Percentiles rank a stretch among this genome's conserved stretches.
phyloP scores from a whole-genome alignment of 768 basidiomycete genomes.

The Fomitopsis serialis region DNA sequence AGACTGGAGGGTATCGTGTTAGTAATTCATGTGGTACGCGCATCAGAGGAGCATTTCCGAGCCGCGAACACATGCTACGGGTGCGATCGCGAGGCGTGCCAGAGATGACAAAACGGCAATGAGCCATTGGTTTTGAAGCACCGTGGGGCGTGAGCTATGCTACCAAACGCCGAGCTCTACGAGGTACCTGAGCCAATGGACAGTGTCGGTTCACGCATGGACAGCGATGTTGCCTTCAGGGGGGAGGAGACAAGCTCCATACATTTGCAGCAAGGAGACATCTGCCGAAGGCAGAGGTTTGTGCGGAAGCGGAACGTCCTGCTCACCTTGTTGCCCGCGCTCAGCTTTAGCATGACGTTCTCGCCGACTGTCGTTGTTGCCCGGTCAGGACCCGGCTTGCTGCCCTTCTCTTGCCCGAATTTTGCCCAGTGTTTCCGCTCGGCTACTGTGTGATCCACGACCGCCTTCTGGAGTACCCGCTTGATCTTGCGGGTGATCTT shows the following conservation, averaged over 20 bases:
- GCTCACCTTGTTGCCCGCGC: conserved; percentile 50
- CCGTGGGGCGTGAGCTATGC: too few relatives aligned
- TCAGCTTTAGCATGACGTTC: conserved; percentile 57
- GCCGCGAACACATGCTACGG: too few relatives aligned
- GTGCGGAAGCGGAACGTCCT: not conserved
- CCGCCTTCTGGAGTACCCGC: conserved; percentile 80
- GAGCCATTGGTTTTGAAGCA: too few relatives aligned
- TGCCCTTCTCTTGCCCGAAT: conserved; percentile 89
- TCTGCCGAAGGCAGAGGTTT: not conserved
- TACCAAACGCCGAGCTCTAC: too few relatives aligned
- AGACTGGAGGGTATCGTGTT: conserved; percentile 31
- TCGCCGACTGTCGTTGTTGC: conserved; percentile 92
- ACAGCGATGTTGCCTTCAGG: not conserved
- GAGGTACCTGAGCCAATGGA: too few relatives aligned
- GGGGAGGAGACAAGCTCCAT: not conserved
- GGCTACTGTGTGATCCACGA: conserved; percentile 92
- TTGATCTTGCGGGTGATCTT: conserved; percentile 86
- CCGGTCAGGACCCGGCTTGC: conserved; percentile 81
- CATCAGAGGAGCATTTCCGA: not conserved
- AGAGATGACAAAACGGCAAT: too few relatives aligned
- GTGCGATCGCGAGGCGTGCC: too few relatives aligned
- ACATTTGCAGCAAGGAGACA: not conserved
- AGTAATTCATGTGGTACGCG: not conserved
- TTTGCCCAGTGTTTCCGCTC: conserved; percentile 92
- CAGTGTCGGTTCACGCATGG: too few relatives aligned